These are phyloP conservation scores for Biscogniauxia sp. DNA, from an alignment of 2,329 filamentous ascomycete genomes.

Conservation along the genomic window DNA sequence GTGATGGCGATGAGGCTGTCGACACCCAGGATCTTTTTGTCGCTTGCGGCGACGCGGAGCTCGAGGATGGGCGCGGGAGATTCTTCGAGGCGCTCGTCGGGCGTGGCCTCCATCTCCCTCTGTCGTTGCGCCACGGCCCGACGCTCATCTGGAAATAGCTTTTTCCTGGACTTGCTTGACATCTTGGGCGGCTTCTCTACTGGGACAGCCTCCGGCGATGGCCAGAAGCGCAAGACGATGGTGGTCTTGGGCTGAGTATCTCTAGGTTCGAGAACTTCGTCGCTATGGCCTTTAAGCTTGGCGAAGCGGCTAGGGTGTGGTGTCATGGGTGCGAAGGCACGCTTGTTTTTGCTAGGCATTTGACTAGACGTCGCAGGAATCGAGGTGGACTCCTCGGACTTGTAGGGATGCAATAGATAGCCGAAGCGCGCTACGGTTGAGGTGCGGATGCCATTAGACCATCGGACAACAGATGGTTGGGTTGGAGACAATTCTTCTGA, in stretches of 20 bases:
- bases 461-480: conserved; percentile 19
- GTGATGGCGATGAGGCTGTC: conserved; percentile 39
- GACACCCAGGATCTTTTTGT: conserved; percentile 32
- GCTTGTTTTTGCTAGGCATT: conserved; percentile 22
- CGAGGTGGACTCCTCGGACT: conserved; percentile 6
- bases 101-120: conserved; percentile 16
- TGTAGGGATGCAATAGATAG: conserved; percentile 40
- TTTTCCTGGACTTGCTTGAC: conserved; percentile 1
- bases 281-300: conserved; percentile 27
- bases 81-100: conserved; percentile 17
- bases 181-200: conserved; percentile 1
- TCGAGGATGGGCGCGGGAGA: conserved; percentile 36
- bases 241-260: conserved; percentile 29
- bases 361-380: conserved; percentile 9
- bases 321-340: conserved; percentile 43
- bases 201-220: conserved; percentile 27
- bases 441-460: conserved; percentile 21
- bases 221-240: conserved; percentile 48
- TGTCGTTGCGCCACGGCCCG: not conserved
- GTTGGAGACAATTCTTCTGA: conserved; percentile 1
- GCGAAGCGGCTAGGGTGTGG: conserved; percentile 48
- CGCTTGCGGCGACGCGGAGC: conserved; percentile 35
- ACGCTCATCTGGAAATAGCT: not conserved
- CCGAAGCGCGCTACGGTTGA: conserved; percentile 48
- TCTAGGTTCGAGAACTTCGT: conserved; percentile 13